Evolutionary conservation across 202 grass and related monocot species (phyloP).

Genomic region (Setaria italica): DNA sequence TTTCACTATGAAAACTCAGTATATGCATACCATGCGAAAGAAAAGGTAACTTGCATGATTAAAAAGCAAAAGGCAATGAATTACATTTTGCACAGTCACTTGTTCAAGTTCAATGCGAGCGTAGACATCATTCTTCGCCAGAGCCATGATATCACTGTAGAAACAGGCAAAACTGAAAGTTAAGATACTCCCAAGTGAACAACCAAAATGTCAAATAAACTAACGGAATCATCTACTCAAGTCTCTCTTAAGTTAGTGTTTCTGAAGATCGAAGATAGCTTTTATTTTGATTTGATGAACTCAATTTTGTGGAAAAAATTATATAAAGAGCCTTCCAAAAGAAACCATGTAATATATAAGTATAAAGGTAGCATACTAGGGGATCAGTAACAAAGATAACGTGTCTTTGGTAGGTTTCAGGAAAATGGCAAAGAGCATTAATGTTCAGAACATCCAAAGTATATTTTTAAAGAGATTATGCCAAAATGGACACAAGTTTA

Average conservation of each 20-base stretch:
- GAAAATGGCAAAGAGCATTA: neutral
- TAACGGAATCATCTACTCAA: neutral
- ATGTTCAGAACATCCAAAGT: neutral
- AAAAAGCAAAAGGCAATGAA: conserved; percentile 37
- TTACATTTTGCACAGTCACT: conserved; percentile 61
- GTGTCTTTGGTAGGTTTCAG: neutral
- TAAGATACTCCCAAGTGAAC: conserved; percentile 30
- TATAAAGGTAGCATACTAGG: conserved; percentile 17
- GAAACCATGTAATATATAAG: neutral
- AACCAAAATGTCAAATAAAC: conserved; percentile 18
- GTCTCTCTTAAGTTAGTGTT: conserved; percentile 21
- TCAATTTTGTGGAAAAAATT: neutral
- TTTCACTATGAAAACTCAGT: neutral
- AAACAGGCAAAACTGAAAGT: conserved; percentile 27
- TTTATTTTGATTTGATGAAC: neutral
- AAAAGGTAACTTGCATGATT: neutral
- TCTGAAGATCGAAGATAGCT: neutral
- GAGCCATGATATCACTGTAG: conserved; percentile 78
- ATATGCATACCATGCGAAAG: neutral
- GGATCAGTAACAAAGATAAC: neutral
- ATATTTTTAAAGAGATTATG: neutral
- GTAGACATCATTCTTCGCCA: conserved; percentile 66
- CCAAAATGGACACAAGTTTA: conserved; percentile 14
- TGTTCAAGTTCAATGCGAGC: conserved; percentile 69
- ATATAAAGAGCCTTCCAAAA: conserved; percentile 9